Percentiles rank a stretch among this genome's conserved stretches.
Conservation (phyloP, 164 flowering plant species). For the Tinospora cordifolia region DNA sequence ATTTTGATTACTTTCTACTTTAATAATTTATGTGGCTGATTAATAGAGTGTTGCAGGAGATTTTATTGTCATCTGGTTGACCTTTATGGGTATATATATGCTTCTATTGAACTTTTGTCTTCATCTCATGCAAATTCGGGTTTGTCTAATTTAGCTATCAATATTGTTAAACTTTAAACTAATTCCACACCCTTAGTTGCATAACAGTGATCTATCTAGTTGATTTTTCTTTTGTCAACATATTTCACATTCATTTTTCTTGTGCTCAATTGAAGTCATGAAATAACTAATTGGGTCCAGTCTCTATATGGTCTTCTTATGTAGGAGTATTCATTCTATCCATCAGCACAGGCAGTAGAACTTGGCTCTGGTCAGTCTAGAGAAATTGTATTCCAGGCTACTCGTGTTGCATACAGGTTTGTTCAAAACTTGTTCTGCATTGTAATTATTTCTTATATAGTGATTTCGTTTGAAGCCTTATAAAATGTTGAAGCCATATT, state of each 20-base stretch:
- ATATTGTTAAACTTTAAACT: neutral
- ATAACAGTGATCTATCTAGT: neutral
- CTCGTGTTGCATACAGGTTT: conserved; percentile 98
- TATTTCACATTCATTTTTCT: neutral
- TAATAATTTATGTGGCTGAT: neutral
- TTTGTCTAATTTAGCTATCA: neutral
- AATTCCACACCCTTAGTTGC: neutral
- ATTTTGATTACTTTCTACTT: neutral
- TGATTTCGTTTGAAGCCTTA: no score
- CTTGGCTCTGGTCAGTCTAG: conserved; percentile 87
- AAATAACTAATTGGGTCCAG: neutral
- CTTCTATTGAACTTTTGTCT: neutral
- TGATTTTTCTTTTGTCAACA: neutral
- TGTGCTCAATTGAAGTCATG: neutral
- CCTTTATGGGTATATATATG: neutral
- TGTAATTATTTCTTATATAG: no score
- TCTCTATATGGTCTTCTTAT: conserved; percentile 7
- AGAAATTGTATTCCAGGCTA: conserved; percentile 75
- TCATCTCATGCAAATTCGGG: neutral
- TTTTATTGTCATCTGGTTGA: no score
- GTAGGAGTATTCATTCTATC: conserved; percentile 94
- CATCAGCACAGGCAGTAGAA: conserved; percentile 87
- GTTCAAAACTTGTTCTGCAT: neutral
- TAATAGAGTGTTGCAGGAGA: neutral
- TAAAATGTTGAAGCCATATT: neutral